Conservation (phyloP, 306 rosid genomes). For the Vicia sativa region DNA sequence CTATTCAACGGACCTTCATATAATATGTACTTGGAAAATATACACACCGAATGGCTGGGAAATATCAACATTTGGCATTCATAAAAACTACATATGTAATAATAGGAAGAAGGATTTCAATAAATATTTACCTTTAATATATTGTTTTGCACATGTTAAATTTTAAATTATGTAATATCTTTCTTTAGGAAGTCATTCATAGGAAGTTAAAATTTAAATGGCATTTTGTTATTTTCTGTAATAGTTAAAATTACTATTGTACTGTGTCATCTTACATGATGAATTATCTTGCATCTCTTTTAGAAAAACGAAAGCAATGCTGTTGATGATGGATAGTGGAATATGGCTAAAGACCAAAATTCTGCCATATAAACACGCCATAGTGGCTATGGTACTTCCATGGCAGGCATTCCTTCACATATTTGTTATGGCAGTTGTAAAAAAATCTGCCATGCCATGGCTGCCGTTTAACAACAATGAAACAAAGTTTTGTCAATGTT, state of each 20-base stretch:
- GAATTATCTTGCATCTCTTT: not conserved
- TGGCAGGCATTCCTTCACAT: not conserved
- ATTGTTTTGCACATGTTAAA: not conserved
- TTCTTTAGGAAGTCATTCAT: conserved; percentile 17
- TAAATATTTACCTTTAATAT: conserved; percentile 1
- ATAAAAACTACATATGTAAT: not conserved
- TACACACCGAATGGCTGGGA: conserved; percentile 18
- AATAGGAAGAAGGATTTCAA: conserved; percentile 7
- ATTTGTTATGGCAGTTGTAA: not conserved
- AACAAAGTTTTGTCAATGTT: conserved; percentile 3
- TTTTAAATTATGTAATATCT: not conserved
- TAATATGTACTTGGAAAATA: conserved; percentile 19
- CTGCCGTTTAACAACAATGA: not conserved
- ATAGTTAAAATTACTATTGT: conserved; percentile 6
- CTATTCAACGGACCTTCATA: conserved; percentile 8
- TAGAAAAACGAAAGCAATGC: not conserved
- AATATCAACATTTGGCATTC: conserved; percentile 7
- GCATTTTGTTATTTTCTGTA: conserved; percentile 2
- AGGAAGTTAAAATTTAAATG: conserved; percentile 3
- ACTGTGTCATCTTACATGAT: not conserved
- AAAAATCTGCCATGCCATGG: not conserved
- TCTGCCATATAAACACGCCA: not conserved
- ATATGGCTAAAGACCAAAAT: not conserved
- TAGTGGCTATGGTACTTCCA: not conserved
- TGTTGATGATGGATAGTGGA: not conserved